These are phyloP conservation scores for Hymenoscyphus salicellus DNA, from an alignment of 2,329 filamentous ascomycete genomes.

Conservation along the genomic window DNA sequence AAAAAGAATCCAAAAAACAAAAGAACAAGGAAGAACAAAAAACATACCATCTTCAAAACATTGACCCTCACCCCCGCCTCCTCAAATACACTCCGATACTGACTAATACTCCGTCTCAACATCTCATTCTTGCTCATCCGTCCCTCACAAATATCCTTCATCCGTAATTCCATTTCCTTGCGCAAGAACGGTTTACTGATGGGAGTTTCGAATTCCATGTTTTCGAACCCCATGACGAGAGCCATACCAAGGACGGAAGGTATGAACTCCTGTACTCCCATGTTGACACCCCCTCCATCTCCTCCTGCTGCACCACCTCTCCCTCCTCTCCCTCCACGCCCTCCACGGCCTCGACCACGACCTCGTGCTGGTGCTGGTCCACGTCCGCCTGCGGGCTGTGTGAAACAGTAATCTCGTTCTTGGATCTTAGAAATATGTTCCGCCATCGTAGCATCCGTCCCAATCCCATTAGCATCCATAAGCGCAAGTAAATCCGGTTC, in stretches of 20 bases:
- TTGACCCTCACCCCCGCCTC: conserved; percentile 75
- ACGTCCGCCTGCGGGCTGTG: conserved; percentile 48
- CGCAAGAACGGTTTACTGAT: conserved; percentile 92
- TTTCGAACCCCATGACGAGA: conserved; percentile 89
- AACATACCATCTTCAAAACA: conserved; percentile 59
- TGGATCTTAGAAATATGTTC: conserved; percentile 98
- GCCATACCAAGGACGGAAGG: conserved; percentile 89
- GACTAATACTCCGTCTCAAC: conserved; percentile 76
- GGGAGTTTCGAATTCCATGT: conserved; percentile 88
- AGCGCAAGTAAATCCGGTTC: conserved; percentile 93
- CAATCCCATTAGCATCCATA: conserved; percentile 98
- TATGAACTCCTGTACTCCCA: conserved; percentile 70
- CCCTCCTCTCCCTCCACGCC: conserved; percentile 43
- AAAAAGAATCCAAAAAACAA: not conserved
- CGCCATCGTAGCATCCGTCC: conserved; percentile 97
- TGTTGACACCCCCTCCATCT: conserved; percentile 42
- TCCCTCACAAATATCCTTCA: conserved; percentile 95
- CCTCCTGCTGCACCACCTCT: conserved; percentile 43
- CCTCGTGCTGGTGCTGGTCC: conserved; percentile 37
- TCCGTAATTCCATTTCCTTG: conserved; percentile 96
- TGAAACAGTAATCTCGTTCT: conserved; percentile 78
- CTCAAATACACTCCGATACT: conserved; percentile 83
- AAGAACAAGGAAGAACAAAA: not conserved
- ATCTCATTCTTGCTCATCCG: conserved; percentile 71
- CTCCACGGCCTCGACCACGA: conserved; percentile 41